These are phyloP conservation scores for Cystobasidium onofrii DNA, from an alignment of 768 basidiomycete species.

Conservation along the genomic window DNA sequence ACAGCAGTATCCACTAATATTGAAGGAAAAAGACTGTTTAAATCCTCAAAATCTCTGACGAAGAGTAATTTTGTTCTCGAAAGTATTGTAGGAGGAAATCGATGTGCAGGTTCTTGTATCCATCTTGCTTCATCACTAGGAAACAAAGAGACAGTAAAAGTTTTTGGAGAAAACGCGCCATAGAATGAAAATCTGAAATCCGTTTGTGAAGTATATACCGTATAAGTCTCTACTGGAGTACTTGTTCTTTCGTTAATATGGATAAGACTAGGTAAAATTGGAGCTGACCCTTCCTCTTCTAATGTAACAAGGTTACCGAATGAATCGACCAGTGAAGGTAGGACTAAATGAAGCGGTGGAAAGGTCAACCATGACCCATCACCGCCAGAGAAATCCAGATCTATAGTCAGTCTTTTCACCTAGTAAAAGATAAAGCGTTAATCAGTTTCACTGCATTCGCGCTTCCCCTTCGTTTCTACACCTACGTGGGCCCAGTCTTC, in stretches of 20 bases:
- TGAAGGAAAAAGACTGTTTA: not conserved
- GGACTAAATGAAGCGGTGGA: not conserved
- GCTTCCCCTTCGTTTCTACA: not conserved
- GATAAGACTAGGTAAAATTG: not conserved
- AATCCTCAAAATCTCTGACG: not conserved
- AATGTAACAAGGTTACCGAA: constrained; percentile 3
- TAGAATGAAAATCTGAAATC: constrained; percentile 19
- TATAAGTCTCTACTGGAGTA: not conserved
- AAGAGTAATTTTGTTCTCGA: not conserved
- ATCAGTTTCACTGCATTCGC: not conserved
- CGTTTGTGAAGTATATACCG: not conserved
- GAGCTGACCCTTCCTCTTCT: not conserved
- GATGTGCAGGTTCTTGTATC: not conserved
- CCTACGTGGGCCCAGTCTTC: not conserved
- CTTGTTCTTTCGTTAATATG: constrained; percentile 2
- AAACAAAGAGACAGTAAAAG: not conserved
- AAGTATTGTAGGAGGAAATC: not conserved
- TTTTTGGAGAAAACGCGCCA: not conserved
- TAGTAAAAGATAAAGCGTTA: not conserved
- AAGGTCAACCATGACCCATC: not conserved
- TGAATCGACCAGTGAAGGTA: not conserved
- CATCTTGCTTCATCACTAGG: not conserved
- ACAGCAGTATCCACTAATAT: too few species aligned
- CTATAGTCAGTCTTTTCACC: constrained; percentile 10
- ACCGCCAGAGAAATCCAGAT: constrained; percentile 1